Evolutionary conservation across 345 rosid genomes (phyloP).

Genomic region (Gossypium longicalyx): DNA sequence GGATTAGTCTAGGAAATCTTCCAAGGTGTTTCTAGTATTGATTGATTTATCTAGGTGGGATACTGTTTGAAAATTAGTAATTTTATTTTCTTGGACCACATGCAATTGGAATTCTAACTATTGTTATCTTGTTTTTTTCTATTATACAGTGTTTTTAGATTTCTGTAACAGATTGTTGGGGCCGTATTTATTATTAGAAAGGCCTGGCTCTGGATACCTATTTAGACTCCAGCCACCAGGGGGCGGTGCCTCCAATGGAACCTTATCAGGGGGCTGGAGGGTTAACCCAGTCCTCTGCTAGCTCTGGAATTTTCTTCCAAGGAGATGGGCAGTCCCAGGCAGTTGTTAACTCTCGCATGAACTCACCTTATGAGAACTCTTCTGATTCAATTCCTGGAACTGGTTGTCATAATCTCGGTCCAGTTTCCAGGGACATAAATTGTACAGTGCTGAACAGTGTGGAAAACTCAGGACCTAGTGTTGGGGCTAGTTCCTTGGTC

Average conservation of each 20-base stretch:
- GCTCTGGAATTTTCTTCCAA: slow-evolving; percentile 91
- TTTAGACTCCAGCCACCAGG: slow-evolving; percentile 54
- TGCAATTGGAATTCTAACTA: neutral
- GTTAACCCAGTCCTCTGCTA: slow-evolving; percentile 80
- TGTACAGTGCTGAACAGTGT: slow-evolving; percentile 71
- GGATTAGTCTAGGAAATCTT: neutral
- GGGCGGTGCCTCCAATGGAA: slow-evolving; percentile 56
- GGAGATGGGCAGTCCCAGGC: slow-evolving; percentile 94
- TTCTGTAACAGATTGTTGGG: slow-evolving; percentile 36
- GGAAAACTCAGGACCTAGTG: slow-evolving; percentile 86
- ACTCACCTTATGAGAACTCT: slow-evolving; percentile 74
- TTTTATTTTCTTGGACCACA: slow-evolving; percentile 1
- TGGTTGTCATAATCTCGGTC: slow-evolving; percentile 59
- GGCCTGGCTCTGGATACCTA: slow-evolving; percentile 75
- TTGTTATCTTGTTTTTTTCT: slow-evolving; percentile 28
- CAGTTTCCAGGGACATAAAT: slow-evolving; percentile 77
- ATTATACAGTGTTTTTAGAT: slow-evolving; percentile 35
- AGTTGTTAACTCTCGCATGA: slow-evolving; percentile 78
- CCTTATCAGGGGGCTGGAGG: slow-evolving; percentile 77
- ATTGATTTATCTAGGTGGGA: slow-evolving; percentile 4
- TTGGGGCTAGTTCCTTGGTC: slow-evolving; percentile 89
- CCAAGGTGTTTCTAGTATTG: slow-evolving; percentile 2
- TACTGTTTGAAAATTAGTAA: neutral
- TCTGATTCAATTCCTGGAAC: slow-evolving; percentile 71
- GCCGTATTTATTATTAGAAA: slow-evolving; percentile 33